Percentiles rank a stretch among this genome's conserved stretches.
These are phyloP conservation scores for Solidago caesia DNA, from an alignment of 129 eudicot genomes.

Conservation along the genomic window DNA sequence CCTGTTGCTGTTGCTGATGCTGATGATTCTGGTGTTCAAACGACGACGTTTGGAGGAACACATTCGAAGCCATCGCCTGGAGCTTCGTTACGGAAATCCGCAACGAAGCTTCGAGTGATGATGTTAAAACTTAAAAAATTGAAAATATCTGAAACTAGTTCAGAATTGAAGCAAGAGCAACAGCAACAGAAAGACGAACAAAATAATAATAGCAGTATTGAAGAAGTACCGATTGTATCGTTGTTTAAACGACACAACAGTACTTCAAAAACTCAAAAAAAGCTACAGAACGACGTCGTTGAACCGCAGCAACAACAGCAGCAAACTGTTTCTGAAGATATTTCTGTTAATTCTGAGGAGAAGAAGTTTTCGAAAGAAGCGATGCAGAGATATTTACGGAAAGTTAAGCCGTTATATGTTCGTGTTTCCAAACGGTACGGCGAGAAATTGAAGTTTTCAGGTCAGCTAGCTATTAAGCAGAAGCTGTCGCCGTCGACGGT, in stretches of 20 bases:
- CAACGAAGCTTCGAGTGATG: constrained; percentile 62
- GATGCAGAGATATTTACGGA: constrained; percentile 69
- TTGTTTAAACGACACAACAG: constrained; percentile 57
- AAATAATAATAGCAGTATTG: background rate
- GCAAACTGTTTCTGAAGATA: constrained; percentile 12
- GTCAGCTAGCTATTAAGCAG: constrained; percentile 26
- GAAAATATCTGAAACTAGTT: constrained; percentile 32
- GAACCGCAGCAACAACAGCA: no score
- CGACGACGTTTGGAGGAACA: constrained; percentile 26
- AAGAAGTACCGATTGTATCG: constrained; percentile 56
- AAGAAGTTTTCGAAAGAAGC: constrained; percentile 51
- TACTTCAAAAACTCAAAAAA: constrained; percentile 38
- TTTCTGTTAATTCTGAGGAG: constrained; percentile 31
- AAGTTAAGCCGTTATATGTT: constrained; percentile 79
- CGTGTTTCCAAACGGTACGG: constrained; percentile 77
- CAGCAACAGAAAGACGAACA: constrained; percentile 5
- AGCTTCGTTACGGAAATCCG: constrained; percentile 48
- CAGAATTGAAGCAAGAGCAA: constrained; percentile 19
- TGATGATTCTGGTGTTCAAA: constrained; percentile 9
- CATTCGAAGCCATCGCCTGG: constrained; percentile 40
- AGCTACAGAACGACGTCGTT: constrained; percentile 17
- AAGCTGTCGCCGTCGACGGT: background rate
- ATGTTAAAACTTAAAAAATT: constrained; percentile 69
- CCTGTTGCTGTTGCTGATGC: constrained; percentile 14
- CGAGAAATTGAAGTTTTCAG: constrained; percentile 56